Percentiles rank a stretch among this genome's conserved stretches.
Conservation (phyloP, 208 protist species). For the Acanthamoeba lenticulata region DNA sequence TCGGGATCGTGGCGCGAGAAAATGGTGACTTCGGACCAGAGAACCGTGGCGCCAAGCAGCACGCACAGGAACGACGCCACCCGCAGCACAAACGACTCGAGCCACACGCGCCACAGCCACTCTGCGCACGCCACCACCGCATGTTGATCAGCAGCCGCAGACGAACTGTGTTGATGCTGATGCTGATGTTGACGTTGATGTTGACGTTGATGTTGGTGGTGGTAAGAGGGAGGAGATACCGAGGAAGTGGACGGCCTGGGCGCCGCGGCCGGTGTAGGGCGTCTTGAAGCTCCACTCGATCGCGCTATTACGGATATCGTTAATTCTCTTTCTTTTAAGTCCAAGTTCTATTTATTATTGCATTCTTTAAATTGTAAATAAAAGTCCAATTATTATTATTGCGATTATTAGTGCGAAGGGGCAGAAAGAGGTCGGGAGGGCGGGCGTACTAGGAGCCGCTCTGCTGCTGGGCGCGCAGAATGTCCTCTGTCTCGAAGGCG, state of each 20-base stretch:
- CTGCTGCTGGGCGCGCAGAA: slow-evolving; percentile 3
- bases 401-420: too few relatives aligned
- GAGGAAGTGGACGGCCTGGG: not conserved
- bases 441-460: not conserved
- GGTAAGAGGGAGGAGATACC: not conserved
- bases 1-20: slow-evolving; percentile 47
- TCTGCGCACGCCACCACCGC: not conserved
- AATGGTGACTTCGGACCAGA: slow-evolving; percentile 61
- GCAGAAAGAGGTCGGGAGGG: not conserved
- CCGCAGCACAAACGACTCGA: slow-evolving; percentile 6
- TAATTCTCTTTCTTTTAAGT: not conserved
- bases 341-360: too few relatives aligned
- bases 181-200: too few relatives aligned
- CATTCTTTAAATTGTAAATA: too few relatives aligned
- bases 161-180: not conserved
- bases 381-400: too few relatives aligned
- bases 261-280: not conserved
- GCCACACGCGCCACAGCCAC: slow-evolving; percentile 60
- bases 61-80: slow-evolving; percentile 24
- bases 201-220: too few relatives aligned
- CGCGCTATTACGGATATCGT: not conserved
- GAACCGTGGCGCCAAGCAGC: not conserved
- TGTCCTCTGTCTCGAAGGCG: slow-evolving; percentile 37
- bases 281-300: slow-evolving; percentile 40
- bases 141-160: not conserved